phyloP scores from a whole-genome alignment of 768 basidiomycete genomes.

The Sistotremastrum suecicum region DNA sequence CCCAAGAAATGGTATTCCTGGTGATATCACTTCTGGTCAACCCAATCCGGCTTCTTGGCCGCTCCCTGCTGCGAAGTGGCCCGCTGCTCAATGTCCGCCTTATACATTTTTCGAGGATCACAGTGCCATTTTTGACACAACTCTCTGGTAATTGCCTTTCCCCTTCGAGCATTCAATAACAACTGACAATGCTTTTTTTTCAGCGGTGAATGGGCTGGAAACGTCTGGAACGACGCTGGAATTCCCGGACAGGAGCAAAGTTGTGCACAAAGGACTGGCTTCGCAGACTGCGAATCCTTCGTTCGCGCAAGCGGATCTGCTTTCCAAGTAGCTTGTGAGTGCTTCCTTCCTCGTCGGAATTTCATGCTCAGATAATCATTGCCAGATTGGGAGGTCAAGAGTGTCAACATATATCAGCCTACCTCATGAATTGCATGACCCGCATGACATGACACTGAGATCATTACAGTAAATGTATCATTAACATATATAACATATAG shows the following conservation, averaged over 20 bases:
- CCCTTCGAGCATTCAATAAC: slow-evolving; percentile 2
- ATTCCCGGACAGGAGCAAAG: slow-evolving; percentile 77
- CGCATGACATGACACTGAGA: not conserved
- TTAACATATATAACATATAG: no score
- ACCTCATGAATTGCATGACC: slow-evolving; percentile 10
- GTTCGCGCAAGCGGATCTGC: slow-evolving; percentile 58
- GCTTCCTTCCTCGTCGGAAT: not conserved
- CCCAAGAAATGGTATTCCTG: slow-evolving; percentile 54
- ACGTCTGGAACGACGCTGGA: slow-evolving; percentile 59
- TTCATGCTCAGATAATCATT: no score
- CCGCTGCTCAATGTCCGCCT: slow-evolving; percentile 59
- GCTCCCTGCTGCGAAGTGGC: slow-evolving; percentile 63
- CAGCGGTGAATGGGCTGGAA: slow-evolving; percentile 83
- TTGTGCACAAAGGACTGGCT: slow-evolving; percentile 74
- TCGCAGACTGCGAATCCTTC: slow-evolving; percentile 66
- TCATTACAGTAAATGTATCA: no score
- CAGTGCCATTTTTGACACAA: slow-evolving; percentile 72
- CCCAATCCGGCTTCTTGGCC: slow-evolving; percentile 74
- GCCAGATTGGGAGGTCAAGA: slow-evolving; percentile 71
- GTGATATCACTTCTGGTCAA: slow-evolving; percentile 57
- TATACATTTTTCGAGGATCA: slow-evolving; percentile 69
- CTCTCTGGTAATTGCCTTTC: slow-evolving; percentile 47
- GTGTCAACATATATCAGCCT: slow-evolving; percentile 58
- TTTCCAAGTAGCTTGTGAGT: slow-evolving; percentile 68
- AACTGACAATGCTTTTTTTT: not conserved